These are phyloP conservation scores for Fusarium sacchari DNA, from an alignment of 2,329 filamentous ascomycete genomes.

Conservation along the genomic window DNA sequence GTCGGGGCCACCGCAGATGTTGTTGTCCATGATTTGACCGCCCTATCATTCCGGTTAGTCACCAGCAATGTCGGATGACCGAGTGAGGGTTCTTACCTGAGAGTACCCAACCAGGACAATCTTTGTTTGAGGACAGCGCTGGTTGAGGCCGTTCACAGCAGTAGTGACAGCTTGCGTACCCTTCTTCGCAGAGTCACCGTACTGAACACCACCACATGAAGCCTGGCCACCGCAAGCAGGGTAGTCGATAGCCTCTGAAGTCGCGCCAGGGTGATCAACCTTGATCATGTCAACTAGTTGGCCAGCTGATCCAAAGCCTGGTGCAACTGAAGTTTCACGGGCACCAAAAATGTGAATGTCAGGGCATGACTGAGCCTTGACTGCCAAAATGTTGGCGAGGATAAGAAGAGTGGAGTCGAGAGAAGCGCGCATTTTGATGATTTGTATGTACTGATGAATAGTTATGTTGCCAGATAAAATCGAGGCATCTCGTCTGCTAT, in stretches of 20 bases:
- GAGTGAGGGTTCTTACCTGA: slow-evolving; percentile 48
- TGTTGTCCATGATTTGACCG: slow-evolving; percentile 72
- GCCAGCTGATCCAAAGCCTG: slow-evolving; percentile 62
- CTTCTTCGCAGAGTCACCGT: slow-evolving; percentile 66
- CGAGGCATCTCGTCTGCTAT: fast-evolving
- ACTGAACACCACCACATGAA: slow-evolving; percentile 67
- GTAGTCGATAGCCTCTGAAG: slow-evolving; percentile 65
- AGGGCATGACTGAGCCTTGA: slow-evolving; percentile 48
- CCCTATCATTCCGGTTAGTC: slow-evolving; percentile 51
- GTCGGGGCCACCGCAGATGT: slow-evolving; percentile 69
- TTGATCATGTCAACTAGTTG: slow-evolving; percentile 62
- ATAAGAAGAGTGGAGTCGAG: slow-evolving; percentile 13
- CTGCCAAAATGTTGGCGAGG: slow-evolving; percentile 10
- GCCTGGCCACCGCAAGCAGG: slow-evolving; percentile 71
- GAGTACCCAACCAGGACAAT: slow-evolving; percentile 71
- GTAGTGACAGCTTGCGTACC: slow-evolving; percentile 68
- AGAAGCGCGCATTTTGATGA: slow-evolving; percentile 17
- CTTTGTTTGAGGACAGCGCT: slow-evolving; percentile 64
- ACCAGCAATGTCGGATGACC: fast-evolving
- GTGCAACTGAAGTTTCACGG: slow-evolving; percentile 59
- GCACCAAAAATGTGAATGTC: slow-evolving; percentile 58
- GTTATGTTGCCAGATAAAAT: background rate
- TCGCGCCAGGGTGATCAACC: slow-evolving; percentile 59
- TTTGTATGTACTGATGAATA: fast-evolving
- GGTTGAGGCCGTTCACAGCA: slow-evolving; percentile 68